Evolutionary conservation across 371 early-diverging fungal species (phyloP), one percentile per base, ranked within the genome.

Genomic region (Mortierella sp.): DNA sequence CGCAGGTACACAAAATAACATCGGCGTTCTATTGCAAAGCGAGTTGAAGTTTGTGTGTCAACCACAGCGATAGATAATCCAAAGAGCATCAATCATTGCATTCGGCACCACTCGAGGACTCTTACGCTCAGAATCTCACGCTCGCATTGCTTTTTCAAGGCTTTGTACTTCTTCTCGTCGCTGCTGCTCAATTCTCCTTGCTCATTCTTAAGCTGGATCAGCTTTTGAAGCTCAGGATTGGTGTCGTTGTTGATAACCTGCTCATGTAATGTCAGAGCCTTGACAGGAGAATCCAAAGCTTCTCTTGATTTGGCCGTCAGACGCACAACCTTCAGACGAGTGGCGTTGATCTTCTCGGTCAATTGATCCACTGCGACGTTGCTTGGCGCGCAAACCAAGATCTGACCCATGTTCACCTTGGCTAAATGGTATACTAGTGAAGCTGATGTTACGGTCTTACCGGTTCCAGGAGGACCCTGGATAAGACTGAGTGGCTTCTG

Each of bases 311-410:
- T 95, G 34, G 98, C 98, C 6, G 96, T 90, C 45, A 99, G 87
- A 28, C 99, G 92, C 19, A 99, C 96, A 8, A 98, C 97, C 63
- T 95, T 95, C 21, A 99, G 84, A 0, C 98, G 96, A 0, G 98
- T 97, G 39, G 88, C 89, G 80, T 98, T 95, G 61, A 99, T 95
- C 80, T 97, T 97, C 67, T 95, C 94, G 0, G 98, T 93, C 42
- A 99, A 81, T 81, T 99, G 98, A 82, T 99, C 99, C 2, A 99
- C 99, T 34, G 99, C 99, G 1, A 98, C 98, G 78, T 99, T 99
- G 73, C 93, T 93, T n/a, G 99, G 99, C 0, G 99, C 99, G 72
- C 96, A 96, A 2, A 99, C 98, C 45, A 99, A 82, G 9, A 99
- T 92, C 83, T 95, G 97, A 10, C 96, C 97, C 45, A 88, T 84